These are phyloP conservation scores for Hanseniaspora mollemarum DNA, from an alignment of 805 yeast genomes.

Conservation along the genomic window DNA sequence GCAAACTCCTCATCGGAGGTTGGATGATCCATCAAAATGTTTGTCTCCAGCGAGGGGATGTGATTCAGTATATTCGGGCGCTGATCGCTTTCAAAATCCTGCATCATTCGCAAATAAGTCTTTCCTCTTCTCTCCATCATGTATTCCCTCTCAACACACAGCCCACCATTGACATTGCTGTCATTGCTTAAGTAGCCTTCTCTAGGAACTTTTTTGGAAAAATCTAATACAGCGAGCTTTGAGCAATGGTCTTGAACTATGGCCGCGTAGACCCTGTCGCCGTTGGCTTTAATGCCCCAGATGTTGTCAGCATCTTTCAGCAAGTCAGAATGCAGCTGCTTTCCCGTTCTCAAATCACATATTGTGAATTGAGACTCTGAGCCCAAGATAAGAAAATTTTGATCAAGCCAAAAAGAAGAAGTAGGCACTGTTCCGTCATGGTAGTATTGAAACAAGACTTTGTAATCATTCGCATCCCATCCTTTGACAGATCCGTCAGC, in stretches of 20 bases:
- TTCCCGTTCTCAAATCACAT: slow-evolving; percentile 76
- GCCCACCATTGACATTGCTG: background rate
- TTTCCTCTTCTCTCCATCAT: slow-evolving; percentile 1
- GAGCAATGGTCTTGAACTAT: slow-evolving; percentile 65
- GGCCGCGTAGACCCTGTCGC: slow-evolving; percentile 79
- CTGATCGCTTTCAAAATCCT: background rate
- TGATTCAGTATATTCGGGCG: background rate
- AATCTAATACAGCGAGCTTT: slow-evolving; percentile 74
- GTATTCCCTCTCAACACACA: background rate
- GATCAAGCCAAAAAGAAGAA: slow-evolving; percentile 86
- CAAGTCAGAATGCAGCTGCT: slow-evolving; percentile 56
- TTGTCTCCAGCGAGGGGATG: background rate
- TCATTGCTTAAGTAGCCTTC: background rate
- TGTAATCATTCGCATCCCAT: slow-evolving; percentile 79
- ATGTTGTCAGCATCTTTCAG: slow-evolving; percentile 71
- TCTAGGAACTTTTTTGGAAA: slow-evolving; percentile 23
- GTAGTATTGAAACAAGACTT: slow-evolving; percentile 53
- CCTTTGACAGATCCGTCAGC: slow-evolving; percentile 86
- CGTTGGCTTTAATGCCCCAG: slow-evolving; percentile 89
- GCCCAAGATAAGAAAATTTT: slow-evolving; percentile 75
- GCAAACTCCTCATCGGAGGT: background rate
- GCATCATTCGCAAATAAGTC: background rate
- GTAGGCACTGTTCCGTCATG: slow-evolving; percentile 76
- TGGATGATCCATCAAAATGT: background rate
- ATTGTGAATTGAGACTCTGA: slow-evolving; percentile 76